These are phyloP conservation scores for Gossypium rotundifolium DNA, from an alignment of 345 rosid species.

Conservation along the genomic window DNA sequence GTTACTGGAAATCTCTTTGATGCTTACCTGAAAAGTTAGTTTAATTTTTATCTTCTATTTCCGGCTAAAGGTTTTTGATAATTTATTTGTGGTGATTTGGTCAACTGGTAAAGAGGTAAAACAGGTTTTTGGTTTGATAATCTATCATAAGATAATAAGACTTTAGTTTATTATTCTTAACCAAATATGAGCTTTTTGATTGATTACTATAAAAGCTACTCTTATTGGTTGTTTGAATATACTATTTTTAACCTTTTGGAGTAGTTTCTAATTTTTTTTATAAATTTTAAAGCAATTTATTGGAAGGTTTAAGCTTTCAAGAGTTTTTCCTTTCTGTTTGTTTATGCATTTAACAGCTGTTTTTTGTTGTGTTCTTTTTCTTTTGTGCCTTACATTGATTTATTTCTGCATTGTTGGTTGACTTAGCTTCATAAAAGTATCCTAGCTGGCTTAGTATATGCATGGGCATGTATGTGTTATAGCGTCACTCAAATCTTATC, in stretches of 20 bases:
- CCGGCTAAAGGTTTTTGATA: background rate
- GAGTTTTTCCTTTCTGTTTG: background rate
- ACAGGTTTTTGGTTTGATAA: background rate
- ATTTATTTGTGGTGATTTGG: background rate
- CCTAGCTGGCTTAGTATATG: background rate
- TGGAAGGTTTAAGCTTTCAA: background rate
- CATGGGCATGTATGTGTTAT: background rate
- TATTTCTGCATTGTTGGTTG: background rate
- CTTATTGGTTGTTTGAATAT: background rate
- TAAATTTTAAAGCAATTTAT: background rate
- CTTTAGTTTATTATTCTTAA: background rate
- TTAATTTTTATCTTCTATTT: background rate
- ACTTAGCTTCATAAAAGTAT: background rate
- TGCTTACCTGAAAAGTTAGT: conserved; percentile 84
- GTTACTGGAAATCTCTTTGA: conserved; percentile 91
- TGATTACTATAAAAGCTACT: background rate
- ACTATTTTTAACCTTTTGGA: background rate
- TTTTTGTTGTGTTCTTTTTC: background rate
- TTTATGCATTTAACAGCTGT: background rate
- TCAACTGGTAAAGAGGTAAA: background rate
- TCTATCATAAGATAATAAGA: background rate
- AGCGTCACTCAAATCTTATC: background rate
- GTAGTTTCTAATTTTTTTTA: background rate
- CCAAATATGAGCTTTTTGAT: background rate
- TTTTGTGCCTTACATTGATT: too few relatives aligned